These are phyloP conservation scores for Colletotrichum spinosum DNA, from an alignment of 2,329 filamentous ascomycete genomes.

Conservation along the genomic window DNA sequence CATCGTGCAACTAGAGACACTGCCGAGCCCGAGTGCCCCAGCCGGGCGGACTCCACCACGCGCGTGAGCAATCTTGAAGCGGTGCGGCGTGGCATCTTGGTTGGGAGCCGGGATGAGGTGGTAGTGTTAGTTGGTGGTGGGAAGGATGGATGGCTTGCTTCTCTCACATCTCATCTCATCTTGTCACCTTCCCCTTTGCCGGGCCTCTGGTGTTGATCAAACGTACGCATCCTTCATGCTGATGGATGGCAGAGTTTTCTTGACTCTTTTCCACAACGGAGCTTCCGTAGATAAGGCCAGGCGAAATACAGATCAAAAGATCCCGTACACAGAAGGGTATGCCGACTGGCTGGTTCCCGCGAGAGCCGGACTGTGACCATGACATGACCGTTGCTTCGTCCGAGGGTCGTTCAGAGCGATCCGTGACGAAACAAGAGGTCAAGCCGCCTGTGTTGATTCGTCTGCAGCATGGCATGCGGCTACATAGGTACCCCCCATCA, in stretches of 20 bases:
- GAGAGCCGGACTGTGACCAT: slow-evolving; percentile 21
- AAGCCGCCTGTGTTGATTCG: slow-evolving; percentile 33
- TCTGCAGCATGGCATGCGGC: slow-evolving; percentile 1
- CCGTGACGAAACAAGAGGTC: slow-evolving; percentile 38
- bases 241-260: slow-evolving; percentile 9
- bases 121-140: too few relatives aligned
- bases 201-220: slow-evolving; percentile 9
- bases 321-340: neutral
- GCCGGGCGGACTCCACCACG: slow-evolving; percentile 24
- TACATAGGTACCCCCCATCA: neutral
- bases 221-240: slow-evolving; percentile 17
- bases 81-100: slow-evolving; percentile 14
- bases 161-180: slow-evolving; percentile 36
- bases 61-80: slow-evolving; percentile 36
- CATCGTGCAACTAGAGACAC: slow-evolving; percentile 16
- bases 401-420: slow-evolving; percentile 3
- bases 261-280: neutral
- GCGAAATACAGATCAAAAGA: neutral
- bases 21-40: slow-evolving; percentile 30
- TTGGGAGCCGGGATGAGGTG: slow-evolving; percentile 7
- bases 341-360: neutral
- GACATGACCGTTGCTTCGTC: slow-evolving; percentile 10
- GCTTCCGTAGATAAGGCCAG: slow-evolving; percentile 17
- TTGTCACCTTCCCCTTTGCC: slow-evolving; percentile 9
- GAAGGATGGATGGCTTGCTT: slow-evolving; percentile 2